Conservation (phyloP, 163 green algal species). For the Botryococcus braunii region DNA sequence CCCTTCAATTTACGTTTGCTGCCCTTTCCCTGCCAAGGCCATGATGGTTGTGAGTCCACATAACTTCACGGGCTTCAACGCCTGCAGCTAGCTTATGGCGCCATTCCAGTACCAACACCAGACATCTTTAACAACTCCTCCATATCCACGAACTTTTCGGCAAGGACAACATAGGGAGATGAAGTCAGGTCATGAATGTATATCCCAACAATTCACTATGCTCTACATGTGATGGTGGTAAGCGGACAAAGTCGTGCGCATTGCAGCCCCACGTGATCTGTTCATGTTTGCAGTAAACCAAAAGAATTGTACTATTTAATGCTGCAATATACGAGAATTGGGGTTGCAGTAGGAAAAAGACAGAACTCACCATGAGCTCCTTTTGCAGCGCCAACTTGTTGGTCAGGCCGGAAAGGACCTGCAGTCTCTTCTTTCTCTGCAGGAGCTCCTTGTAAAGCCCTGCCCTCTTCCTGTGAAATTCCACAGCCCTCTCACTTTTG, state of each 20-base stretch:
- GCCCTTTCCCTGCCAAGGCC: conserved; percentile 40
- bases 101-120: no score
- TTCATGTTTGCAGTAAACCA: background rate
- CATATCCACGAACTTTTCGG: no score
- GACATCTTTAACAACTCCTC: no score
- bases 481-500: conserved; percentile 2
- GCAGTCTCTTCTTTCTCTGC: conserved; percentile 47
- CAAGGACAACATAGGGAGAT: background rate
- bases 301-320: background rate
- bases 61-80: no score
- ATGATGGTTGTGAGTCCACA: background rate
- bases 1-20: conserved; percentile 60
- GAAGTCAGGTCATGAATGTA: background rate
- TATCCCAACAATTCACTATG: background rate
- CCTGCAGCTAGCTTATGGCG: no score
- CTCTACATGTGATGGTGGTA: background rate
- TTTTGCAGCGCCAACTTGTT: conserved; percentile 42
- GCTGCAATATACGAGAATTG: background rate
- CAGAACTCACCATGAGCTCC: conserved; percentile 34
- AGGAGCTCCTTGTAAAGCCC: conserved; percentile 66
- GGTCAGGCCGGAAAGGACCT: conserved; percentile 42
- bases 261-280: background rate
- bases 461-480: conserved; percentile 37
- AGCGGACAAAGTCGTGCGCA: background rate
- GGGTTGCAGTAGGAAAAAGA: background rate